A percentile compares a stretch with the other conserved stretches of the same genome.
These are phyloP conservation scores for Hypoxylon sp. DNA, from an alignment of 2,329 filamentous ascomycete genomes.

Conservation along the genomic window DNA sequence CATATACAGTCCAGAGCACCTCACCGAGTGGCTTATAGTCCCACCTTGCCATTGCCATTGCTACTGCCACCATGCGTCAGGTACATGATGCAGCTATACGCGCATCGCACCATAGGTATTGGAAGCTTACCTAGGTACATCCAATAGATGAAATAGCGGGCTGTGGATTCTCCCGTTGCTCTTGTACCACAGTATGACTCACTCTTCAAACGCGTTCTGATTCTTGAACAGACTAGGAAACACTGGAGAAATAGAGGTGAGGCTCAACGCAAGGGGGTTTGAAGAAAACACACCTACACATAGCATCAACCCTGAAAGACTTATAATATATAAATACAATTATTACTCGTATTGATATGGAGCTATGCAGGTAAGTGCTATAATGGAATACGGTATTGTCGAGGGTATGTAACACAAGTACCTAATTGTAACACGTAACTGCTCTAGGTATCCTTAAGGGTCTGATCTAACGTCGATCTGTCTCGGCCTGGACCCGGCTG, in stretches of 20 bases:
- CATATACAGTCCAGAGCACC: too few relatives aligned
- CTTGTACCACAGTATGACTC: not conserved
- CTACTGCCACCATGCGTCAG: not conserved
- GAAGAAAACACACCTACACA: not conserved
- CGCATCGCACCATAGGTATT: not conserved
- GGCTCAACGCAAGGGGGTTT: not conserved
- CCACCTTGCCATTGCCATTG: not conserved
- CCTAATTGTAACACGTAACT: slow-evolving; percentile 17
- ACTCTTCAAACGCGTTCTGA: not conserved
- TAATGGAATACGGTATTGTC: not conserved
- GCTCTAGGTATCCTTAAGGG: not conserved
- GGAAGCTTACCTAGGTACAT: not conserved
- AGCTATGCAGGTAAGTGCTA: slow-evolving; percentile 6
- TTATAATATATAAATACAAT: not conserved
- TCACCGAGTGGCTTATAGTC: not conserved
- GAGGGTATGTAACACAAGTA: slow-evolving; percentile 13
- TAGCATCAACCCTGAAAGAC: not conserved
- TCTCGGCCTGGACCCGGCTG: slow-evolving; percentile 32
- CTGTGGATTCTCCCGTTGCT: not conserved
- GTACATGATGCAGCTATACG: slow-evolving; percentile 11
- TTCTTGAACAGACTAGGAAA: not conserved
- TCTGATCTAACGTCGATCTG: slow-evolving; percentile 27
- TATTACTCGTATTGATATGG: not conserved
- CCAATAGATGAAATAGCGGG: not conserved
- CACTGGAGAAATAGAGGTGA: not conserved